Conservation (phyloP, 345 rosid genomes). For the sweet orange (Citrus sinensis) region DNA sequence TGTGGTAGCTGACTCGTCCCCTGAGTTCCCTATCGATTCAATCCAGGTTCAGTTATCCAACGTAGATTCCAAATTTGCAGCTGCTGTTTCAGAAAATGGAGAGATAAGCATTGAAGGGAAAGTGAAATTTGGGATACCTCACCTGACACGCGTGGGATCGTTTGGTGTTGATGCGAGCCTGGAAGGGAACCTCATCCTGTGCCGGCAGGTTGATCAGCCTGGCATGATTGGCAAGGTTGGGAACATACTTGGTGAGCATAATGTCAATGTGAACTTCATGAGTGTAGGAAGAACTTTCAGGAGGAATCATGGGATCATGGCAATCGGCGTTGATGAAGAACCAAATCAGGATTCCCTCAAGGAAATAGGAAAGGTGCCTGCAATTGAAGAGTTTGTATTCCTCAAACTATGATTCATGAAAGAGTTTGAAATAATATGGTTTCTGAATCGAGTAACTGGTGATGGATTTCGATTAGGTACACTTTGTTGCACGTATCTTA, state of each 20-base stretch:
- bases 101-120: constrained; percentile 69
- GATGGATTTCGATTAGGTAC: no score
- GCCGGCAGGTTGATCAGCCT: constrained; percentile 81
- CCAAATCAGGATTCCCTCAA: constrained; percentile 53
- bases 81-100: constrained; percentile 56
- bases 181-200: constrained; percentile 73
- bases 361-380: constrained; percentile 55
- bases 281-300: constrained; percentile 68
- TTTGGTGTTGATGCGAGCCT: constrained; percentile 72
- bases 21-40: constrained; percentile 58
- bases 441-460: no score
- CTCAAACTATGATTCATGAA: constrained; percentile 35
- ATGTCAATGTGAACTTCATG: constrained; percentile 83
- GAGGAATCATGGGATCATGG: constrained; percentile 74
- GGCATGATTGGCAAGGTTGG: constrained; percentile 87
- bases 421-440: no score
- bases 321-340: constrained; percentile 85
- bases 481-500: no score
- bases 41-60: constrained; percentile 58
- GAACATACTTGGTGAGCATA: constrained; percentile 62
- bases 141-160: constrained; percentile 56
- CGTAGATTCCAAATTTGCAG: constrained; percentile 64
- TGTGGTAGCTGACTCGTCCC: constrained; percentile 42
- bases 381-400: constrained; percentile 79
- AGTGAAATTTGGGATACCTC: constrained; percentile 67